A percentile compares a stretch with the other conserved stretches of the same genome.
Conservation (phyloP, 148 eudicot species). For the Limonium bicolor region DNA sequence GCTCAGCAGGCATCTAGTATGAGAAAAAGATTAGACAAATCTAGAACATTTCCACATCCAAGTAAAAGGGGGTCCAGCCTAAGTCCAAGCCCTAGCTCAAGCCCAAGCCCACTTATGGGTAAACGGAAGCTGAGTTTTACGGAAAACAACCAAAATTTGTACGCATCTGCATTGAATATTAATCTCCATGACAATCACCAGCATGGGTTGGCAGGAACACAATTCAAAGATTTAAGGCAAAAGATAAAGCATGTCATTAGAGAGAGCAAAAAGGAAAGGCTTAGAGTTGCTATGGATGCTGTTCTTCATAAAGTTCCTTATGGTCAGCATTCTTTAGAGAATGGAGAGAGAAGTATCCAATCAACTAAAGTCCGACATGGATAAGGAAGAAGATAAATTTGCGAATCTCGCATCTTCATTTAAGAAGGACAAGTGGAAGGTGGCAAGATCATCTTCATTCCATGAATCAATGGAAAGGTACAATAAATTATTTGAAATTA, state of each 20-base stretch:
- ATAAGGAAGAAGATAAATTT: not conserved
- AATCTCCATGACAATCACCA: no score
- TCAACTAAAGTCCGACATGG: not conserved
- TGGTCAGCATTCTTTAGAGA: constrained; percentile 30
- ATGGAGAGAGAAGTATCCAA: not conserved
- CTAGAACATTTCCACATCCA: constrained; percentile 32
- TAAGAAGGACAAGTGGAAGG: constrained; percentile 2
- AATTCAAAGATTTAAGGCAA: constrained; percentile 42
- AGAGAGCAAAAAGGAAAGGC: constrained; percentile 60
- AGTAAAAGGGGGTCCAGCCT: not conserved
- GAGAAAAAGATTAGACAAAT: constrained; percentile 21
- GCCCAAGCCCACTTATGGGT: not conserved
- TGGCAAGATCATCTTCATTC: constrained; percentile 31
- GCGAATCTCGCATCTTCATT: not conserved
- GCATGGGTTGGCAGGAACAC: constrained; percentile 11
- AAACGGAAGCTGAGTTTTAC: not conserved
- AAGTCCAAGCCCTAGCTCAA: no score
- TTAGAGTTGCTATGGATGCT: constrained; percentile 63
- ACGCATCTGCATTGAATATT: constrained; percentile 2
- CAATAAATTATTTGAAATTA: constrained; percentile 26
- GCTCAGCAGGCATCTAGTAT: constrained; percentile 8
- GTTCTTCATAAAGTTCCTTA: constrained; percentile 65
- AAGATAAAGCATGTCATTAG: constrained; percentile 47
- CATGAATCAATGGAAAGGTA: constrained; percentile 45
- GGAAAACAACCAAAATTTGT: constrained; percentile 5